These are phyloP conservation scores for Wickerhamomyces chaumierensis DNA, from an alignment of 805 yeast genomes.

Conservation along the genomic window DNA sequence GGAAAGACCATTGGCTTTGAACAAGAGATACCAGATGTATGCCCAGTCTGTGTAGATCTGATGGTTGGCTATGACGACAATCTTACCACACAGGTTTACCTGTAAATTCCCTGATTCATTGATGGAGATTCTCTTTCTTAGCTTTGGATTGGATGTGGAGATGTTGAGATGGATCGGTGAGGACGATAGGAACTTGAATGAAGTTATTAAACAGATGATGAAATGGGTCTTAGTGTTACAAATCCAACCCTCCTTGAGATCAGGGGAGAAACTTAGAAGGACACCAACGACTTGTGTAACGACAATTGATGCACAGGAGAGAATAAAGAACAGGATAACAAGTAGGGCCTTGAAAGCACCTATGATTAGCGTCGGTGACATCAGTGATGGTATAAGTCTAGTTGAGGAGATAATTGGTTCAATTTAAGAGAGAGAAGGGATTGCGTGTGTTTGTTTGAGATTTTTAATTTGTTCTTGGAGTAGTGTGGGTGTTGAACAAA, in stretches of 20 bases:
- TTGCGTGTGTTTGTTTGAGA: too few species aligned
- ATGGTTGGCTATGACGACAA: constrained; percentile 76
- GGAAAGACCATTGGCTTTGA: constrained; percentile 46
- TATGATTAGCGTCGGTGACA: too few species aligned
- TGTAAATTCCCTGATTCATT: constrained; percentile 6
- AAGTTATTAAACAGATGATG: constrained; percentile 38
- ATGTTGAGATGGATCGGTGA: constrained; percentile 39
- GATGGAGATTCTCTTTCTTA: constrained; percentile 4
- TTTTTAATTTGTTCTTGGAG: too few species aligned
- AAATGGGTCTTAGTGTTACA: constrained; percentile 49
- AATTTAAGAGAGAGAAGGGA: too few species aligned
- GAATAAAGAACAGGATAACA: constrained; percentile 5
- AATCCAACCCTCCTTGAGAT: constrained; percentile 27
- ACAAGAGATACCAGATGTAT: constrained; percentile 76
- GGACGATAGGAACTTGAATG: constrained; percentile 34
- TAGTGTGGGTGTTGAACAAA: too few species aligned
- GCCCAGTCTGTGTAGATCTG: constrained; percentile 94
- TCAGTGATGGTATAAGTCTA: too few species aligned
- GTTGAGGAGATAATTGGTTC: too few species aligned
- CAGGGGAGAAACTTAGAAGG: constrained; percentile 15
- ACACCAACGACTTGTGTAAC: constrained; percentile 33
- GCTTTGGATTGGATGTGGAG: constrained; percentile 28
- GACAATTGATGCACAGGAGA: constrained; percentile 34
- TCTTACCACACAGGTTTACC: constrained; percentile 31
- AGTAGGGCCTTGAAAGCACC: constrained; percentile 6